Base-by-base conservation (phyloP, 2,329 filamentous ascomycete species). In the Pseudomassariella vexata region DNA sequence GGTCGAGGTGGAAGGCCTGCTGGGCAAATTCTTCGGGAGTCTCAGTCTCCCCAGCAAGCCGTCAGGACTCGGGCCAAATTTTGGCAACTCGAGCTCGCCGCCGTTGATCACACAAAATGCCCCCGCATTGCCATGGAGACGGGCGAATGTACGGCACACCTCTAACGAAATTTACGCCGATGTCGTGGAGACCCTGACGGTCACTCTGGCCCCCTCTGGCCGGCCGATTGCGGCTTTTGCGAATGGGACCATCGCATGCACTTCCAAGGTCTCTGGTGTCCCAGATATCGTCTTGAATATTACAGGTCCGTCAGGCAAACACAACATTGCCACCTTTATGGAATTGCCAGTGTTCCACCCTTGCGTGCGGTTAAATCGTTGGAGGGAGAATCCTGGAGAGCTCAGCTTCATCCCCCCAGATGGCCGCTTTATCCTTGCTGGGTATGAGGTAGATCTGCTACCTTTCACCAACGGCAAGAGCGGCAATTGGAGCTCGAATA, bases 141-240 rank as follows among this genome's bases (percentile, higher is more conserved):
- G 88, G 39, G 79, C 86, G 23, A 95, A 95, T 50, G 92, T 98
- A 32, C 76, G 89, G 11, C 92, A 98, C 57, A 96, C 90, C 4
- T 94, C 85, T 34, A 98, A 96, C 59, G 92, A 98, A 59, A 71
- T 98, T 45, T 96, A 96, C 56, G 90, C 95, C 36, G 92, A 98
- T 55, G 79, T 98, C 9, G 79, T 98, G 39, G 92, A 98, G 63
- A 87, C 85, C 2, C 68, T 98, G 1, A 77, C 80, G 1, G 86
- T 95, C 24, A 95, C 84, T 0, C 73, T 96, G 24, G 88, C 92
- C 1, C 92, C 92, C 0, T 95, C 89, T 0, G 92, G 92, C 5
- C 74, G 88, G 10, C 82, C 90, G 1, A 70, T 98, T 15, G 80
- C 86, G 6, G 90, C 92, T 3, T 82, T 94, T 42, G 85, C 87